Evolutionary conservation across 805 yeast genomes (phyloP), one percentile per base, ranked within the genome.

Genomic region (Metschnikowia picachoensis): DNA sequence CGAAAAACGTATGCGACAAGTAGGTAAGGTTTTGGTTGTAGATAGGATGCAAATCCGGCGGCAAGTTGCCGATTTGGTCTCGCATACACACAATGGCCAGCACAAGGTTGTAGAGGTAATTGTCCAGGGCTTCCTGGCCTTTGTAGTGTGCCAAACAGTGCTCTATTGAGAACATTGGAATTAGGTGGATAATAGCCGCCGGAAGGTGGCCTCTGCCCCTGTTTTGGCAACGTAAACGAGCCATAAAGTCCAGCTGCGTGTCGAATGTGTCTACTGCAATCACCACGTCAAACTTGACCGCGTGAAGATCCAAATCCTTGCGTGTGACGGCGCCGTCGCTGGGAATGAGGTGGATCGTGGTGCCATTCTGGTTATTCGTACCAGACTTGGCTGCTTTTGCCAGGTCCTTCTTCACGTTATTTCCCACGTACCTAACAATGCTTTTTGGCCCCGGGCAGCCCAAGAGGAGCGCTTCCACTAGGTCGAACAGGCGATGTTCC

Each of bases 1-100:
- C 72, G 30, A 88, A 68, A 82, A 91, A 89, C 30, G 60, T 63
- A 33, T 74, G 75, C 1, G 72, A 66, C 42, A 91, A 68, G 57
- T 79, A 86, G 7, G 73, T 71, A 52, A 90, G 71, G 47, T 83
- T 77, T 53, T 82, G 83, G 34, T 79, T 72, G 62, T 85, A 88
- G 16, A 87, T 78, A 13, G 94, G 91, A 60, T 86, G 74, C 39
- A 89, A 62, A 57, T 83, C 94, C 0, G 89, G 84, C 2, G 96
- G 94, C 37, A 92, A 62, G 39, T 78, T 77, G 8, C 98, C 98
- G 12, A 85, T 89, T 48, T 83, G 75, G 52, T 86, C 95, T 56
- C 96, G 70, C 42, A 89, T 65, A 29, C 90, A 87, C 3, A 90
- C 96, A 15, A 85, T 76, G 1, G 95, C 89, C 1, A 96, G 87